Evolutionary conservation across 2,329 filamentous ascomycete species (phyloP).

Genomic region (Westerdykella ornata): DNA sequence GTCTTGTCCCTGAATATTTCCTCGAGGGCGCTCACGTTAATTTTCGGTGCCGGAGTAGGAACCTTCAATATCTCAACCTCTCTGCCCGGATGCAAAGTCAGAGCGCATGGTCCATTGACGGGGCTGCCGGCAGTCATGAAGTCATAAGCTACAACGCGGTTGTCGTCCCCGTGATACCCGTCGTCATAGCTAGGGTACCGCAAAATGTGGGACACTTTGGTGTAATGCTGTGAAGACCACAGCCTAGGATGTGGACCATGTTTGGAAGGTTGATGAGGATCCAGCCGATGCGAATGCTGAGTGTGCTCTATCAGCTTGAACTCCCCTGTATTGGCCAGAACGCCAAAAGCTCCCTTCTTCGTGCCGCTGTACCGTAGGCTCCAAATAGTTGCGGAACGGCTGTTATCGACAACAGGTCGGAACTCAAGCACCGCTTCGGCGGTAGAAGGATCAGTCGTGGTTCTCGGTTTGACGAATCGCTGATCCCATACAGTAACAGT

Average conservation of each 20-base stretch:
- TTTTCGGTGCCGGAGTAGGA: constrained; percentile 38
- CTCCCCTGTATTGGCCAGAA: constrained; percentile 54
- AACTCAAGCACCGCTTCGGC: constrained; percentile 52
- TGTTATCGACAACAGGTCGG: constrained; percentile 47
- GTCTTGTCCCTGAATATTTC: constrained; percentile 38
- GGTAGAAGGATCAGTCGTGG: constrained; percentile 48
- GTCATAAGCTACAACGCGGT: constrained; percentile 54
- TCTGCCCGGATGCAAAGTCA: constrained; percentile 49
- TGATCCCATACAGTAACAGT: constrained; percentile 73
- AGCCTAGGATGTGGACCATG: constrained; percentile 17
- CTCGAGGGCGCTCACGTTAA: constrained; percentile 40
- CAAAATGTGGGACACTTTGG: constrained; percentile 39
- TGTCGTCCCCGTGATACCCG: constrained; percentile 40
- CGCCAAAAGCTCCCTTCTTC: constrained; percentile 52
- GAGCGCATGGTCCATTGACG: constrained; percentile 44
- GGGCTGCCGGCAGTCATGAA: constrained; percentile 48
- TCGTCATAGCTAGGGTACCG: constrained; percentile 43
- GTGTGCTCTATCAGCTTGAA: constrained; percentile 52
- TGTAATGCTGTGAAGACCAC: constrained; percentile 42
- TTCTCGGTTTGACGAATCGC: constrained; percentile 43
- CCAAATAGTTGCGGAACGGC: constrained; percentile 51
- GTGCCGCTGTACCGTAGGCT: constrained; percentile 56
- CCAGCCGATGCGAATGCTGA: constrained; percentile 41
- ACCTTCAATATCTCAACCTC: constrained; percentile 46
- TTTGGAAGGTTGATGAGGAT: constrained; percentile 17